phyloP scores from a whole-genome alignment of 192 early-diverging fungal species.

The Backusella macrospora region DNA sequence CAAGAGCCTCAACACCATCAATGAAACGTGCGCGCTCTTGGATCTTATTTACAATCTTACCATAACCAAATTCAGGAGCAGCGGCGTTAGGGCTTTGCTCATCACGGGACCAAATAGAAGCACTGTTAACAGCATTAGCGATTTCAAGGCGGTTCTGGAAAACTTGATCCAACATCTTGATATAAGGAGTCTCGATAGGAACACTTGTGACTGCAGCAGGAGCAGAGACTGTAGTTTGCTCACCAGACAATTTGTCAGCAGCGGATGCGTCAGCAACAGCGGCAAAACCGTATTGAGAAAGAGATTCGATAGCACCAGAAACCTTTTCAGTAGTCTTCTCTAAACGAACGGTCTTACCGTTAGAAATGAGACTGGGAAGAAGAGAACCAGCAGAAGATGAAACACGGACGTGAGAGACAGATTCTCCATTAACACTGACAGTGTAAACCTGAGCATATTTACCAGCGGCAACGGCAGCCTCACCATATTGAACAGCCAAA shows the following conservation, averaged over 20 bases:
- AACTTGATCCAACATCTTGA: conserved; percentile 78
- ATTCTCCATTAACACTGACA: not conserved
- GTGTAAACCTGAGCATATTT: conserved; percentile 35
- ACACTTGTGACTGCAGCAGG: conserved; percentile 34
- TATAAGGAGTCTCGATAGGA: conserved; percentile 72
- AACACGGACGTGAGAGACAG: conserved; percentile 39
- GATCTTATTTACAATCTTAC: conserved; percentile 67
- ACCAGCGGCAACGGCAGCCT: conserved; percentile 3
- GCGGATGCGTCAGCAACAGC: conserved; percentile 9
- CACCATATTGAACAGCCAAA: conserved; percentile 15
- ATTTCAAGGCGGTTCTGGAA: conserved; percentile 77
- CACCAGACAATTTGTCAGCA: conserved; percentile 22
- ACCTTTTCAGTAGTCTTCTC: not conserved
- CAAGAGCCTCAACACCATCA: conserved; percentile 60
- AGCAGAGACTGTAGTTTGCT: conserved; percentile 27
- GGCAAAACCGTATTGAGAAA: not conserved
- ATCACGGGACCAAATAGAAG: conserved; percentile 72
- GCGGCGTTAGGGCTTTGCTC: conserved; percentile 52
- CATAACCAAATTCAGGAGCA: conserved; percentile 90
- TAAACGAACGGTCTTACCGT: conserved; percentile 24
- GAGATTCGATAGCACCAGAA: not conserved
- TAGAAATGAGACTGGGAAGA: conserved; percentile 32
- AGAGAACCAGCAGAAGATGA: conserved; percentile 11
- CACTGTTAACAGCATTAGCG: conserved; percentile 73
- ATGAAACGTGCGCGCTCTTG: conserved; percentile 70